Percentiles rank a stretch among this genome's conserved stretches.
Evolutionary conservation across 257 asterid genomes (phyloP).

Genomic region (Nicotiana tomentosiformis): DNA sequence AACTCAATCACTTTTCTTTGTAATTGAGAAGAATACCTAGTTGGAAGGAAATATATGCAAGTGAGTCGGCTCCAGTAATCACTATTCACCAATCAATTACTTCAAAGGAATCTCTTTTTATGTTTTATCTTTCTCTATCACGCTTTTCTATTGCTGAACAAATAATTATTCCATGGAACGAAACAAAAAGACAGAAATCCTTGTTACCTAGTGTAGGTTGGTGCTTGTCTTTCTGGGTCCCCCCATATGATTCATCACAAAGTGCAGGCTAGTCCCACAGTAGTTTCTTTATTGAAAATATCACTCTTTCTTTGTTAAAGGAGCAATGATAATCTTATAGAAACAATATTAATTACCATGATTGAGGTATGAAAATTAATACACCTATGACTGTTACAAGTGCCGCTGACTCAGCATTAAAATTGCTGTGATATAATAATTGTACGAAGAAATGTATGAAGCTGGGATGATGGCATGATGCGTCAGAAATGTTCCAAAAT

Average conservation of each 20-base stretch:
- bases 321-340: neutral
- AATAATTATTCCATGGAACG: neutral
- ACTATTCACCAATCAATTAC: constrained; percentile 14
- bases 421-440: neutral
- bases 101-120: constrained; percentile 6
- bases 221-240: constrained; percentile 5
- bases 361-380: neutral
- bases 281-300: neutral
- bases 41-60: neutral
- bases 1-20: neutral
- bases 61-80: neutral
- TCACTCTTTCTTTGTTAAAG: neutral
- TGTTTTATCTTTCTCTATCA: constrained; percentile 5
- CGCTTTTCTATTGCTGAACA: constrained; percentile 9
- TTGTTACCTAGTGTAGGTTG: constrained; percentile 7
- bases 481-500: neutral
- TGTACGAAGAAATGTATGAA: neutral
- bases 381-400: neutral
- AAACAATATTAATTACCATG: neutral
- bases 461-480: neutral
- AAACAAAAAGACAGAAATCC: constrained; percentile 20
- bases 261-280: neutral
- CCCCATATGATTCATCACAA: constrained; percentile 3
- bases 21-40: constrained; percentile 1
- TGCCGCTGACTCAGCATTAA: neutral